Base-by-base conservation (phyloP, 768 basidiomycete species). In the Trametes maxima region DNA sequence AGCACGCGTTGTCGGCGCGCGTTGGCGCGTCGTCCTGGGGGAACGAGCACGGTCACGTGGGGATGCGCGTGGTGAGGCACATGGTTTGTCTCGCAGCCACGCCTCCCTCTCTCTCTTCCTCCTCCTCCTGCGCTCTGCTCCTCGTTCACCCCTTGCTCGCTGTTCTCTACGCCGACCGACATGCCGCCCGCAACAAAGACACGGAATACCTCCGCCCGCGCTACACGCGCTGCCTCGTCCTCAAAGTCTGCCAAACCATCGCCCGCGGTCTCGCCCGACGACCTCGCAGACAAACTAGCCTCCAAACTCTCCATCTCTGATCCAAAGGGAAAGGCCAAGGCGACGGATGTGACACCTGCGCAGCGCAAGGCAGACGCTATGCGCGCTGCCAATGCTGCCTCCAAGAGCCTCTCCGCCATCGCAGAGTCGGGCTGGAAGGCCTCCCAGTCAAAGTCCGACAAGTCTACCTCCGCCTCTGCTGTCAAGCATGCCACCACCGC, bases 401-500 rank as follows among this genome's bases (percentile, higher is more conserved):
- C 86, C 5, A 88, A 88, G 65, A 76, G 74, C 0, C 71, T 93
- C 12, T 82, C 86, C 5, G 63, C 66, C 1, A 57, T 83, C 11
- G 70, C 82, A 33, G 82, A 87, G 63, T 79, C 82, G 0, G 88
- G 87, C 1, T 87, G 86, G 87, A 89, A 84, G 73, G 71, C 68
- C 6, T 54, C 59, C 36, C 69, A 70, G 3, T 45, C 76, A 12
- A 71, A 76, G 39, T 51, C 61, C 24, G 61, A 67, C 35, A 56
- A 46, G 19, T 61, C 61, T 13, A 35, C 60, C 73, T 42, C 64
- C 71, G n/a, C 72, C 60, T 16, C 22, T n/a, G 76, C 75, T n/a
- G 77, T 70, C 39, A 67, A 73, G 22, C 68, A 78, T 16, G 74
- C 77, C 7, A 70, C 75, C 10, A 66, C 78, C 17, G 83, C 82